Conservation (phyloP, 2,329 filamentous ascomycete species). For the Bipolaris cookei region DNA sequence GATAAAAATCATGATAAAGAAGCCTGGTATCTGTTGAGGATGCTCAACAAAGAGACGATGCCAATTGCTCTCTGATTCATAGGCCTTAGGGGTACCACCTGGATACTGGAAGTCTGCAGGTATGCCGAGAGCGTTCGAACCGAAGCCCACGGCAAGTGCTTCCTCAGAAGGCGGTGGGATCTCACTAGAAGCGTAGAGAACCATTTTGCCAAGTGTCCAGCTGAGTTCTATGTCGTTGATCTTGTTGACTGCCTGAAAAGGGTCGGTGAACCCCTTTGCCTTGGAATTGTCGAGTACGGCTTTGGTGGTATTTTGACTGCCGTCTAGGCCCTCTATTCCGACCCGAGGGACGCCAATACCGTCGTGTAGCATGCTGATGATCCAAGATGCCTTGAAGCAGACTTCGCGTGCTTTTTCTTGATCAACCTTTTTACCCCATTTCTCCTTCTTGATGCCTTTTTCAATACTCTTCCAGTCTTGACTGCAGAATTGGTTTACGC, state of each 20-base stretch:
- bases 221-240: slow-evolving; percentile 91
- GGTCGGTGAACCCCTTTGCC: slow-evolving; percentile 76
- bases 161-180: slow-evolving; percentile 68
- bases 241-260: slow-evolving; percentile 92
- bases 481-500: slow-evolving; percentile 83
- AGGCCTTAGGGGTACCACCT: slow-evolving; percentile 59
- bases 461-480: slow-evolving; percentile 81
- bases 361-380: slow-evolving; percentile 95
- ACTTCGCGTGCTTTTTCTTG: slow-evolving; percentile 79
- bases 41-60: slow-evolving; percentile 68
- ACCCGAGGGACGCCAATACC: slow-evolving; percentile 91
- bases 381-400: slow-evolving; percentile 97
- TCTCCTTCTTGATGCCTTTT: slow-evolving; percentile 66
- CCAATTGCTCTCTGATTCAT: slow-evolving; percentile 59
- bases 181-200: slow-evolving; percentile 91
- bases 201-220: slow-evolving; percentile 97
- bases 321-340: slow-evolving; percentile 70
- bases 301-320: slow-evolving; percentile 73
- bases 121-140: slow-evolving; percentile 74
- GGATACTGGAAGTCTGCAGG: slow-evolving; percentile 85
- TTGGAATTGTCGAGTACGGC: slow-evolving; percentile 71
- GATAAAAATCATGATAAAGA: slow-evolving; percentile 79
- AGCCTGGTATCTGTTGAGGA: slow-evolving; percentile 71
- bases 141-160: slow-evolving; percentile 85
- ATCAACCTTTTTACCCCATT: slow-evolving; percentile 78